Conservation (phyloP, 345 rosid species). For the Hibiscus tridactylites region DNA sequence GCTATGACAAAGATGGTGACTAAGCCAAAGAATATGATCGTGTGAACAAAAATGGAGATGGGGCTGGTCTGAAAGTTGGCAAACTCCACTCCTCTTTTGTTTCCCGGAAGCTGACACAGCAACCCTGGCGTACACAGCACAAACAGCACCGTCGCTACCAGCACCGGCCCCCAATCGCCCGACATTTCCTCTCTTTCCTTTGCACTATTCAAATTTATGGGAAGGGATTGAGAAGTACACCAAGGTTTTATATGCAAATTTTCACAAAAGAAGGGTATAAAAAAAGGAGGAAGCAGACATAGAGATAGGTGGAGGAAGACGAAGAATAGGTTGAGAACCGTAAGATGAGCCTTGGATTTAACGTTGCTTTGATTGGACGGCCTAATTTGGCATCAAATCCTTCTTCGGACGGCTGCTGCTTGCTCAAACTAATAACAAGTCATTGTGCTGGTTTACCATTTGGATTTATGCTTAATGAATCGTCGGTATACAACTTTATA, state of each 20-base stretch:
- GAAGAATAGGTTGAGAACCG: background rate
- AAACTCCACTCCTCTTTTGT: slow-evolving; percentile 48
- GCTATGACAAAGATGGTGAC: slow-evolving; percentile 69
- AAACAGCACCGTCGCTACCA: slow-evolving; percentile 73
- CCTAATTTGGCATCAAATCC: background rate
- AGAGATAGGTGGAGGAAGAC: background rate
- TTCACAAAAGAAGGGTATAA: background rate
- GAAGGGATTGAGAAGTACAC: background rate
- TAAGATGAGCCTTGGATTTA: background rate
- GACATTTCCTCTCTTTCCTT: slow-evolving; percentile 15
- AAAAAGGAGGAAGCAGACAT: background rate
- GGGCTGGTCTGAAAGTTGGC: slow-evolving; percentile 90
- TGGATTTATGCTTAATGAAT: background rate
- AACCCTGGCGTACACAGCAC: slow-evolving; percentile 77
- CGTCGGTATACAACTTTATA: too few species aligned
- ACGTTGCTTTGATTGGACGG: background rate
- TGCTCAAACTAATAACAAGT: background rate
- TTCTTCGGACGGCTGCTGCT: background rate
- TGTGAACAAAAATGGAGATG: slow-evolving; percentile 66
- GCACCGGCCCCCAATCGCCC: slow-evolving; percentile 95
- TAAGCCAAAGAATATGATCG: slow-evolving; percentile 69
- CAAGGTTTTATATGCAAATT: background rate
- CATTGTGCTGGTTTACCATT: background rate
- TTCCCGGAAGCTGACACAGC: slow-evolving; percentile 64
- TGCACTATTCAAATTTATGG: background rate